A percentile compares a stretch with the other conserved stretches of the same genome.
Conservation (phyloP, 129 eudicot genomes). For the Pseudognaphalium luteoalbum region DNA sequence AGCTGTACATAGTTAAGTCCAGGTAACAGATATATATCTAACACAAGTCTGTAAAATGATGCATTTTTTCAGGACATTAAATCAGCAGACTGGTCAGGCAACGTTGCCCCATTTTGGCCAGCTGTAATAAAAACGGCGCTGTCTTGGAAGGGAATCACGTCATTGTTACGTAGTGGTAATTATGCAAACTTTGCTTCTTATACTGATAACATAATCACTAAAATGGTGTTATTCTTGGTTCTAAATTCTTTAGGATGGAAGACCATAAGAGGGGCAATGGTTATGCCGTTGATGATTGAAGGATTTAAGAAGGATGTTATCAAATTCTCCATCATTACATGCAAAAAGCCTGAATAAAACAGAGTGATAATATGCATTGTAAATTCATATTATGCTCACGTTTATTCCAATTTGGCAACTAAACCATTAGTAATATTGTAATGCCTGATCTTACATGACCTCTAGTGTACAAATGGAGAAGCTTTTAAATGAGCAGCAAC, state of each 20-base stretch:
- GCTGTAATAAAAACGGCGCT: slow-evolving; percentile 83
- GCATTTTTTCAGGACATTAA: slow-evolving; percentile 59
- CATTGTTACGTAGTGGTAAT: slow-evolving; percentile 69
- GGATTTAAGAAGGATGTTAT: slow-evolving; percentile 75
- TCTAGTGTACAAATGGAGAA: no score
- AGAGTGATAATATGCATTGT: slow-evolving; percentile 13
- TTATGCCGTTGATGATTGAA: slow-evolving; percentile 88
- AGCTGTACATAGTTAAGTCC: neutral
- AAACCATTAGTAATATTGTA: neutral
- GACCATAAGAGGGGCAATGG: slow-evolving; percentile 79
- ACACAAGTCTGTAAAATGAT: neutral
- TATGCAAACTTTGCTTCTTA: neutral
- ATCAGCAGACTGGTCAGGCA: slow-evolving; percentile 79
- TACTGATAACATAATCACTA: neutral
- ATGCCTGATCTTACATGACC: no score
- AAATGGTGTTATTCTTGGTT: neutral
- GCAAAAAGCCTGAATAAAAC: slow-evolving; percentile 53
- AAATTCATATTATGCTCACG: neutral
- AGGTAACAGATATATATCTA: neutral
- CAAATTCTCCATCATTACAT: slow-evolving; percentile 80
- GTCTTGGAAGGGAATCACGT: slow-evolving; percentile 86
- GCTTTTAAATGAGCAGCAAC: no score
- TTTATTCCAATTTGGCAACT: neutral
- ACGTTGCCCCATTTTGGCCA: slow-evolving; percentile 96
- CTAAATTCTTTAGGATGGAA: slow-evolving; percentile 68